These are phyloP conservation scores for Termitomyces sp. DNA, from an alignment of 1,284 basidiomycete genomes.

Conservation along the genomic window DNA sequence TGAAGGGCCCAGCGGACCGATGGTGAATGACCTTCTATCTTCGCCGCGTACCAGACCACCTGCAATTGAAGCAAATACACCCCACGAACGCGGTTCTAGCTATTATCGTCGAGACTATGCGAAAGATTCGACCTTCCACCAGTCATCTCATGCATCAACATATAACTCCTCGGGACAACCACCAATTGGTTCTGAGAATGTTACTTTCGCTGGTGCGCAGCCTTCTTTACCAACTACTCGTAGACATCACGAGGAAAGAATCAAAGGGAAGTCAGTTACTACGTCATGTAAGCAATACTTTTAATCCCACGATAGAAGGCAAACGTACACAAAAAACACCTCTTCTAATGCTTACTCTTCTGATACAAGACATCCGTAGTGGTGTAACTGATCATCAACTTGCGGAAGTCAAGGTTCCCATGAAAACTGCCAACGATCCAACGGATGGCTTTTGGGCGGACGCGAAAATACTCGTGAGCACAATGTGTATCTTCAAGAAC, in stretches of 20 bases:
- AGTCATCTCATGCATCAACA: neutral
- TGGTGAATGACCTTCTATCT: neutral
- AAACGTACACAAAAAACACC: slow-evolving; percentile 10
- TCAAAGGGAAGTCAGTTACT: slow-evolving; percentile 1
- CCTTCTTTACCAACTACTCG: neutral
- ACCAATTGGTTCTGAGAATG: neutral
- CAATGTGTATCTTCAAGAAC: neutral
- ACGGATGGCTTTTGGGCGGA: slow-evolving; percentile 65
- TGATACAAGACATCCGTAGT: slow-evolving; percentile 59
- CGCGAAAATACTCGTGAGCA: slow-evolving; percentile 52
- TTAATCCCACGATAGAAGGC: slow-evolving; percentile 9
- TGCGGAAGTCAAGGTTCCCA: slow-evolving; percentile 58
- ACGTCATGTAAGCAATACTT: neutral
- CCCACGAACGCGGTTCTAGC: neutral
- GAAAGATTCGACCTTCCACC: slow-evolving; percentile 1
- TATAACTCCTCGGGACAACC: neutral
- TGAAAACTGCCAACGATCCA: slow-evolving; percentile 40
- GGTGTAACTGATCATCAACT: slow-evolving; percentile 50
- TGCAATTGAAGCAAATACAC: neutral
- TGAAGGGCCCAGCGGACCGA: neutral
- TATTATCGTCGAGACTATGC: slow-evolving; percentile 17
- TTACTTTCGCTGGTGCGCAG: neutral
- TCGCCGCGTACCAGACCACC: neutral
- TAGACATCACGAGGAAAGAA: slow-evolving; percentile 5
- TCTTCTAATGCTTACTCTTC: slow-evolving; percentile 49